Conservation (phyloP, 176 grass and related monocot species). For the bread wheat (Triticum aestivum) region IWGSC_CS_RefSeq_v2.1 NC_057800.1:401100021-401100520, state of each 20-base stretch:
- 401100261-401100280: not conserved
- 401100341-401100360: not conserved
- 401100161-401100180: constrained; percentile 30
- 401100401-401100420: no score
- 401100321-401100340: not conserved
- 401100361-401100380: no score
- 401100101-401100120: constrained; percentile 71
- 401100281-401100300: not conserved
- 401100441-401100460: no score
- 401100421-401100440: no score
- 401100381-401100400: no score
- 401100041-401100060: constrained; percentile 90
- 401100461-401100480: no score
- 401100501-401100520: no score
- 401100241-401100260: constrained; percentile 45
- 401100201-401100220: constrained; percentile 37
- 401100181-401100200: constrained; percentile 34
- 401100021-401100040: constrained; percentile 88
- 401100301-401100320: not conserved
- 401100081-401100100: constrained; percentile 54
- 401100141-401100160: constrained; percentile 31
- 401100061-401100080: constrained; percentile 45
- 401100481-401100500: no score
- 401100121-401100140: constrained; percentile 56
- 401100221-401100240: constrained; percentile 34